Base-by-base conservation (phyloP, 2,329 filamentous ascomycete genomes). In the Neopestalotiopsis sp. region DNA sequence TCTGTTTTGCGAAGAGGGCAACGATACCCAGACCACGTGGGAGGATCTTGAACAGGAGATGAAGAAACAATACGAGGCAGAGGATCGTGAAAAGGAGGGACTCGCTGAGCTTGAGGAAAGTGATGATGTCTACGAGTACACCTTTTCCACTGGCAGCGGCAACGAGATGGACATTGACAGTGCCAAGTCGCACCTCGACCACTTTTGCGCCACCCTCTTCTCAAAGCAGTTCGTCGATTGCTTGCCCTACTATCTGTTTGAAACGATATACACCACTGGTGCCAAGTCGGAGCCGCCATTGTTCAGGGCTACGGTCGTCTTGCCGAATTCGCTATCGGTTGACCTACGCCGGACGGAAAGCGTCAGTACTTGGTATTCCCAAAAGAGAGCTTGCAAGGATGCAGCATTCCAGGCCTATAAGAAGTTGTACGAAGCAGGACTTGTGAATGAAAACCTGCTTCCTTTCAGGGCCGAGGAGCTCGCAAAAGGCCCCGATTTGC, bases 401-500 rank as follows among this genome's bases (percentile, higher is more conserved):
- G 94, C 92, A 1, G 92, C 94, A 0, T 96, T 97, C 70, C 88
- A 93, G 75, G 93, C 94, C 1, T 97, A 95, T 75, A 80, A 88
- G 28, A 84, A 84, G 4, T 83, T 98, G 0, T 90, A 95, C 75
- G 74, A 87, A 7, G 91, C 88, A 32, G 91, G 92, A 0, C 82
- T 98, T 4, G 80, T 98, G 1, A 94, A 93, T 70, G 88, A 97
- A 14, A 86, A 97, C 73, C 80, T 98, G 0, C 83, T 97, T 56
- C 95, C 95, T 9, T 81, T 86, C 14, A 79, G 78, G 67, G 79
- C 82, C 10, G 78, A 83, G 2, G 82, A 83, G n/a, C 72, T 80
- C 9, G 70, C 78, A 3, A 74, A 79, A 2, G 80, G 78, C 0
- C 72, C 85, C 1, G 81, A 84, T 42, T 76, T 76, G 2, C 80